Evolutionary conservation across 228 moss, liverwort and hornwort genomes (phyloP).

Genomic region (Sphagnum fallax): DNA sequence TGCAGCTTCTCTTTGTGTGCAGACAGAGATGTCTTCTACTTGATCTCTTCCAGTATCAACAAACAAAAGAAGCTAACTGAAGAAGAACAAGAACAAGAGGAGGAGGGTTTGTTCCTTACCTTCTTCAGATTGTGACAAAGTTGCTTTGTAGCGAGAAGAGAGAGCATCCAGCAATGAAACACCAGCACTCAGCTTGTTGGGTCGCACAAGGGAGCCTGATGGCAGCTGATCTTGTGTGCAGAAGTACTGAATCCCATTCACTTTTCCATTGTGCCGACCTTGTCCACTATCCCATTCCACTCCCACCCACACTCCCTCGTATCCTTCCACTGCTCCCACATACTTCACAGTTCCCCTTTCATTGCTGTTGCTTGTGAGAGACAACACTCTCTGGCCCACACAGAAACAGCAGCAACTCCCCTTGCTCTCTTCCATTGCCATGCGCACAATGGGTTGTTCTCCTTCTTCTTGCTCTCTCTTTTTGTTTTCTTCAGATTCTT

Average conservation of each 20-base stretch:
- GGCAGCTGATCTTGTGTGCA: conserved; percentile 23
- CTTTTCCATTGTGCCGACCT: conserved; percentile 83
- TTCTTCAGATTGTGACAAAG: conserved; percentile 31
- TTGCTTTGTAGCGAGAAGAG: conserved; percentile 52
- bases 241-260: conserved; percentile 78
- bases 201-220: conserved; percentile 81
- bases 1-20: too few species aligned
- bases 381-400: conserved; percentile 62
- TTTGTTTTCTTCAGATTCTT: too few species aligned
- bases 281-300: conserved; percentile 90
- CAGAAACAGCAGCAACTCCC: conserved; percentile 6
- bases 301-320: conserved; percentile 79
- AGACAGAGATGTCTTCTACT: too few species aligned
- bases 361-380: conserved; percentile 5
- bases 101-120: conserved; percentile 18
- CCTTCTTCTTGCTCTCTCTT: too few species aligned
- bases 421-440: too few species aligned
- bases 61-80: background rate
- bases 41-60: background rate
- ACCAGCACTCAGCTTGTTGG: conserved; percentile 49
- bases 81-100: background rate
- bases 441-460: too few species aligned
- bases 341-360: conserved; percentile 53
- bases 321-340: conserved; percentile 58
- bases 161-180: conserved; percentile 62